These are phyloP conservation scores for Clitopilus passeckerianus DNA, from an alignment of 768 basidiomycete species.

Conservation along the genomic window DNA sequence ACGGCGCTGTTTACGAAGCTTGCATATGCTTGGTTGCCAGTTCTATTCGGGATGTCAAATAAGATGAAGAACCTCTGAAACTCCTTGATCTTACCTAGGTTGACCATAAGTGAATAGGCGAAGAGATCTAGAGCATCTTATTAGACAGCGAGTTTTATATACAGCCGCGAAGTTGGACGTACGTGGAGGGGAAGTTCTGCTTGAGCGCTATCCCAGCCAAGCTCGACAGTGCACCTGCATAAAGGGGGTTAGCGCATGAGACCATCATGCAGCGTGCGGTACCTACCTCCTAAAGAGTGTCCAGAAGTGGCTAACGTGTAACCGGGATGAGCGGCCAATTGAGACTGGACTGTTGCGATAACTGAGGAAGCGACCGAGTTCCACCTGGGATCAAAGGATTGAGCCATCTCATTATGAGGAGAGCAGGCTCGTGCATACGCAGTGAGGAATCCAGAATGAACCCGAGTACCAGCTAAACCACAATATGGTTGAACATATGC, in stretches of 20 bases:
- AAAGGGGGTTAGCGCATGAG: background rate
- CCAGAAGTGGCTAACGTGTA: background rate
- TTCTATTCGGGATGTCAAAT: constrained; percentile 22
- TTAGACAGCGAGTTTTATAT: background rate
- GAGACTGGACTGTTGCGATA: background rate
- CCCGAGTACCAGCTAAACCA: background rate
- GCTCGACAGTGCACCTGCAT: background rate
- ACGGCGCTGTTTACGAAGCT: constrained; percentile 39
- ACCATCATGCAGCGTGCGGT: background rate
- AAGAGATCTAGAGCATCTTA: constrained; percentile 33
- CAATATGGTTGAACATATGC: no score
- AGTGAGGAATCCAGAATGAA: background rate
- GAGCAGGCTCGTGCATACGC: background rate
- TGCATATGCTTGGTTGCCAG: constrained; percentile 28
- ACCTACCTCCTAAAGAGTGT: background rate
- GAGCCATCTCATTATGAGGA: background rate
- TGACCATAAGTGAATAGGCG: constrained; percentile 47
- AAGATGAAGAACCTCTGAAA: background rate
- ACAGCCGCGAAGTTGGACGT: background rate
- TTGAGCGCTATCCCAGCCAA: background rate
- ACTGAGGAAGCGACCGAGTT: background rate
- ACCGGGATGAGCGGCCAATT: background rate
- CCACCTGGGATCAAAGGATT: background rate
- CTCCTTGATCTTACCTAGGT: constrained; percentile 9
- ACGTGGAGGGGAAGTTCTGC: background rate